phyloP scores from a whole-genome alignment of 78 protist genomes.

The Parvularia atlantis region DNA sequence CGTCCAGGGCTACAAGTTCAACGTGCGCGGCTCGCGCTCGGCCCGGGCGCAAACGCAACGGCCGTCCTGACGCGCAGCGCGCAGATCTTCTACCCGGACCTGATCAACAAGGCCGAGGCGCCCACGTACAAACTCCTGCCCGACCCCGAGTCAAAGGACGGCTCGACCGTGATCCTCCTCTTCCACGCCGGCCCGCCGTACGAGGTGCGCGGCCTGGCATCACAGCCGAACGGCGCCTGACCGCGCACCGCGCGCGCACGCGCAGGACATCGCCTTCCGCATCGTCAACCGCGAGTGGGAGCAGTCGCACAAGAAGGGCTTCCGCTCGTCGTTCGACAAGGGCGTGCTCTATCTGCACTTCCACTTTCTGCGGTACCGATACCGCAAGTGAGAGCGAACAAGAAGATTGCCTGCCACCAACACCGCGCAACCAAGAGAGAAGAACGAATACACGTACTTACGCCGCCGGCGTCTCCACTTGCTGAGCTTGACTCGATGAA shows the following conservation, averaged over 20 bases:
- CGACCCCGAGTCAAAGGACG: conserved; percentile 13
- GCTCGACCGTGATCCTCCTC: conserved; percentile 52
- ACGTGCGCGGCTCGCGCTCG: conserved; percentile 17
- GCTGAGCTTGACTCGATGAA: too few species aligned
- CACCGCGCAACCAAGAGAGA: too few species aligned
- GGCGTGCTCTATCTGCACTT: conserved; percentile 87
- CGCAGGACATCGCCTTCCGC: conserved; percentile 86
- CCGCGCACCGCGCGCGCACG: not conserved
- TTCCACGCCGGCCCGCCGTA: conserved; percentile 97
- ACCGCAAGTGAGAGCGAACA: conserved; percentile 73
- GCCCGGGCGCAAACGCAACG: not conserved
- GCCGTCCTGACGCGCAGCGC: not conserved
- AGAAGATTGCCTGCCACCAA: too few species aligned
- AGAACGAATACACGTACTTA: too few species aligned
- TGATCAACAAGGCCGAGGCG: conserved; percentile 64
- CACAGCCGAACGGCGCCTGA: not conserved
- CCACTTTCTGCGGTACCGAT: conserved; percentile 71
- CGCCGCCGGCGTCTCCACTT: too few species aligned
- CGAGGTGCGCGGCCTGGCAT: conserved; percentile 40
- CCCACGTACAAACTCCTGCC: conserved; percentile 51
- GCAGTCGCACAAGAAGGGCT: conserved; percentile 49
- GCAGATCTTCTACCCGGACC: conserved; percentile 90
- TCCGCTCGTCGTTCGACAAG: conserved; percentile 63
- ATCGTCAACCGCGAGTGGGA: conserved; percentile 83
- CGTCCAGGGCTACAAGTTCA: conserved; percentile 96